Evolutionary conservation across 768 basidiomycete species (phyloP).

Genomic region (Lactifluus hygrophoroides): DNA sequence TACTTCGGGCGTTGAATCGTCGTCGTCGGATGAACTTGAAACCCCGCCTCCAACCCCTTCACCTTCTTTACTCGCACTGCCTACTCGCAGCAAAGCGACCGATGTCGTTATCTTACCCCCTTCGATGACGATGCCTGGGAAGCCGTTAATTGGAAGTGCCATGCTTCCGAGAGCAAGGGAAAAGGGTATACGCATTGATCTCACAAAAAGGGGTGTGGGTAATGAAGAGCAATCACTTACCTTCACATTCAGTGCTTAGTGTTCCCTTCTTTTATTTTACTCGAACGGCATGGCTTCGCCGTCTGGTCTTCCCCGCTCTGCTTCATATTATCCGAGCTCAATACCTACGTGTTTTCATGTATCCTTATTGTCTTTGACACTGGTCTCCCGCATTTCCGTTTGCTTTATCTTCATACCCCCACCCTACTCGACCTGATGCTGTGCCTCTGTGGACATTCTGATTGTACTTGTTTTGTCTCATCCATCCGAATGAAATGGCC

Average conservation of each 20-base stretch:
- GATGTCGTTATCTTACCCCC: background rate
- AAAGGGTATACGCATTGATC: background rate
- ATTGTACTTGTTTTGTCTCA: background rate
- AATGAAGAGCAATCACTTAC: background rate
- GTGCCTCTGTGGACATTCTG: background rate
- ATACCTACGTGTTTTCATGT: background rate
- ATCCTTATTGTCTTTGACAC: background rate
- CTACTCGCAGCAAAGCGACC: background rate
- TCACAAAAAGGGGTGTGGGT: background rate
- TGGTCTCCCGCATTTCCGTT: background rate
- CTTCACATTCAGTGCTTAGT: conserved; percentile 4
- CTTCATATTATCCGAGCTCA: background rate
- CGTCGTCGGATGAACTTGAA: conserved; percentile 18
- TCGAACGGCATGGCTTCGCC: too few relatives aligned
- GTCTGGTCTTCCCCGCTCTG: too few relatives aligned
- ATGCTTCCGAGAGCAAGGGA: background rate
- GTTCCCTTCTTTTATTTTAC: background rate
- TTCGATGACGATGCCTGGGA: background rate
- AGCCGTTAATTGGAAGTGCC: background rate
- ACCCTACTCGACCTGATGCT: background rate
- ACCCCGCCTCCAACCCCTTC: conserved; percentile 14
- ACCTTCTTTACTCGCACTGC: background rate
- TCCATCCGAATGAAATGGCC: background rate
- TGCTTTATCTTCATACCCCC: background rate
- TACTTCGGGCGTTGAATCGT: background rate